Evolutionary conservation across 345 rosid species (phyloP).

Genomic region (Anastatica hierochuntica): DNA sequence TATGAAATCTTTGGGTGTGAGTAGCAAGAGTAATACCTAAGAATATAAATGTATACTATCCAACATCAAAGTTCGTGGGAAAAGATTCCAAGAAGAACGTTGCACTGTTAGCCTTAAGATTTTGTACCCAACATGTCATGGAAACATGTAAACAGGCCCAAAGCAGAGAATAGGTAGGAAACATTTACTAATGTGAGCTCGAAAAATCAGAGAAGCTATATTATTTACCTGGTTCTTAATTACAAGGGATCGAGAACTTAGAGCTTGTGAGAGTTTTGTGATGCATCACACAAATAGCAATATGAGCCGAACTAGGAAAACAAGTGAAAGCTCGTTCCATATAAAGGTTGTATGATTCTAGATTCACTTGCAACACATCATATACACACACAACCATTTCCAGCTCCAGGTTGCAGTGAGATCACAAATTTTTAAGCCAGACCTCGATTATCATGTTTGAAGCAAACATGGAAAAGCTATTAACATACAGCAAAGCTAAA

Average conservation of each 20-base stretch:
- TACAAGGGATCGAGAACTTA: conserved; percentile 37
- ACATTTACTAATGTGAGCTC: background rate
- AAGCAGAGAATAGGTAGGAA: background rate
- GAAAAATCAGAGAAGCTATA: background rate
- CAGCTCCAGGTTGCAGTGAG: too few relatives aligned
- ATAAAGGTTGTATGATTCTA: too few relatives aligned
- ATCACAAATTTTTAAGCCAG: background rate
- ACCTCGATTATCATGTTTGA: background rate
- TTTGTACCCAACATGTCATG: conserved; percentile 34
- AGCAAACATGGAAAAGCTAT: background rate
- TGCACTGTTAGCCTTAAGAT: conserved; percentile 45
- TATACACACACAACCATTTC: too few relatives aligned
- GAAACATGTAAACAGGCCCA: background rate
- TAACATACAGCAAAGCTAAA: background rate
- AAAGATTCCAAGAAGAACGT: conserved; percentile 42
- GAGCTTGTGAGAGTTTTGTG: conserved; percentile 53
- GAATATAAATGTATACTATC: conserved; percentile 67
- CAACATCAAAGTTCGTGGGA: conserved; percentile 59
- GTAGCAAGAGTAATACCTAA: conserved; percentile 44
- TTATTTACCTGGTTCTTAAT: conserved; percentile 57
- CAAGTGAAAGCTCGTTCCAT: too few relatives aligned
- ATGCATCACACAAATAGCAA: too few relatives aligned
- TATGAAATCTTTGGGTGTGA: background rate
- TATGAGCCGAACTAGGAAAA: too few relatives aligned
- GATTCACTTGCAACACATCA: too few relatives aligned